Evolutionary conservation across 805 yeast species (phyloP), one percentile per base, ranked within the genome.

Genomic region (Starmerella asiatica): DNA sequence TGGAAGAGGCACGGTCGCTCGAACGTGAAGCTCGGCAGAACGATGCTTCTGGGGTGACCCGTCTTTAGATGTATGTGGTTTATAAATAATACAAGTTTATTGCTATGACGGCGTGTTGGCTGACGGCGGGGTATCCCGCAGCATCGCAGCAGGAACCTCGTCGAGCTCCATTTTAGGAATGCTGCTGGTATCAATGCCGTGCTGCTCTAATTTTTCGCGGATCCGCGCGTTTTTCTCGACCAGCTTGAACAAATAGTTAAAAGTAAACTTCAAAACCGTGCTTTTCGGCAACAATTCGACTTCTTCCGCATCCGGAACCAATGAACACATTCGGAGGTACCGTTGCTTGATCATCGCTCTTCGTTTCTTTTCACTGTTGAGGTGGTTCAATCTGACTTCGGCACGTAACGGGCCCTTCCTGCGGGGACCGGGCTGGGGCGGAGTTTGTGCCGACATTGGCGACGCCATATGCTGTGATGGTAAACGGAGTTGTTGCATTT

Each of bases 1-100:
- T 85, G 16, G 95, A 85, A 52, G 95, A 85, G 56, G 95, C 94
- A 0, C 63, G 94, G 32, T 68, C 78, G 0, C 78, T 86, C 24
- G 82, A 88, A 0, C 67, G 85, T 51, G 88, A 80, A 45, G 84
- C 91, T 11, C 32, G 48, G 9, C 18, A 23, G 26, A 23, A 23
- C 7, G 26, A 23, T 7, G 26, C 7, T 23, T 28, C 11, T 16
- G 16, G 9, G 32, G 26, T 19, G 39, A 32, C n/a, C n/a, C n/a
- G n/a, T n/a, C n/a, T n/a, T n/a, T n/a, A n/a, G n/a, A n/a, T n/a
- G n/a, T n/a, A n/a, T n/a, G n/a, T n/a, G n/a, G n/a, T n/a, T n/a
- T n/a, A n/a, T n/a, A n/a, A n/a, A n/a, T n/a, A n/a, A n/a, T n/a
- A n/a, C n/a, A n/a, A n/a, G n/a, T n/a, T n/a, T n/a, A n/a, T n/a